Evolutionary conservation across 768 basidiomycete species (phyloP).

Genomic region (Amanita subjunquillea): DNA sequence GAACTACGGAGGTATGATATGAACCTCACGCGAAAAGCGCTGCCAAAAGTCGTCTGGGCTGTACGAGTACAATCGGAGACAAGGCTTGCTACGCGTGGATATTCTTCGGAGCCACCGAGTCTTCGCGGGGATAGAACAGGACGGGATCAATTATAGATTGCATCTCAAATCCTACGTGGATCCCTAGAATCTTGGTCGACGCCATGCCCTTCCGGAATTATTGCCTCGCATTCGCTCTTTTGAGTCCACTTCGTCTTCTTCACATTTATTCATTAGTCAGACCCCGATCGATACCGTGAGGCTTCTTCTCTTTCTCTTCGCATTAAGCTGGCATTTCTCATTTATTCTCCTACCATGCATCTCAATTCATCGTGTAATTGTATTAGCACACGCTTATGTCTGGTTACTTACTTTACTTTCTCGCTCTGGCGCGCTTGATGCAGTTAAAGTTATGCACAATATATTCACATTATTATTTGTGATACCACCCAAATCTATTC

Average conservation of each 20-base stretch:
- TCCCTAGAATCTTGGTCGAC: background rate
- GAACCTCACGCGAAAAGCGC: constrained; percentile 18
- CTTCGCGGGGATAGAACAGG: constrained; percentile 6
- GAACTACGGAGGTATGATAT: background rate
- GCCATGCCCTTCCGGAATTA: background rate
- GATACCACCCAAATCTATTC: background rate
- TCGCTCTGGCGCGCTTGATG: background rate
- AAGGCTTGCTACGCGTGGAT: constrained; percentile 5
- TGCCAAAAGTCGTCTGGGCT: constrained; percentile 1
- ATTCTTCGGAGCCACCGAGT: constrained; percentile 5
- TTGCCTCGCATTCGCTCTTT: background rate
- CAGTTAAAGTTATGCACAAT: background rate
- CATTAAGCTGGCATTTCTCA: background rate
- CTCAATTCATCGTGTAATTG: background rate
- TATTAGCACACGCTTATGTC: background rate
- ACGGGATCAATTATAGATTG: background rate
- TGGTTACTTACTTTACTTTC: constrained; percentile 3
- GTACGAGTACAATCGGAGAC: background rate
- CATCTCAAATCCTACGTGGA: background rate
- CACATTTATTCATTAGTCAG: background rate
- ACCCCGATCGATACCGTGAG: background rate
- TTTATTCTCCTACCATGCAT: background rate
- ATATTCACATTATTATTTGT: background rate
- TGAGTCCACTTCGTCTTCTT: background rate
- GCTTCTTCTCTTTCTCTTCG: background rate